phyloP scores from a whole-genome alignment of 306 rosid genomes.

The Gastrolobium bilobum region DNA sequence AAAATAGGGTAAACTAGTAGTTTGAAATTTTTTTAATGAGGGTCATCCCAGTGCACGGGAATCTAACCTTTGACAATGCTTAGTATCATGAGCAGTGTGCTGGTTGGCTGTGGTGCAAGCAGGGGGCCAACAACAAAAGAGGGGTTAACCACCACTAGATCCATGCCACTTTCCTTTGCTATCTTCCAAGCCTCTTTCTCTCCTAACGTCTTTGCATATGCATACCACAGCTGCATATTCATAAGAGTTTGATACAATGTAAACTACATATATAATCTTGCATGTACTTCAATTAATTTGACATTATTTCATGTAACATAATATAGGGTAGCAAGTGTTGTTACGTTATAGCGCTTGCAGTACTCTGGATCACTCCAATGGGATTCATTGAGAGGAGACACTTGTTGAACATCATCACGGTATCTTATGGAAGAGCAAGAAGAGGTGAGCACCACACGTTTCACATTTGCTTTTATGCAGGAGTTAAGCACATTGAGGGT shows the following conservation, averaged over 20 bases:
- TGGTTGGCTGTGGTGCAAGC: conserved; percentile 84
- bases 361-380: conserved; percentile 84
- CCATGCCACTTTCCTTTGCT: conserved; percentile 67
- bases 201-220: conserved; percentile 79
- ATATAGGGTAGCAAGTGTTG: neutral
- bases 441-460: conserved; percentile 78
- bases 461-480: conserved; percentile 69
- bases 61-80: conserved; percentile 64
- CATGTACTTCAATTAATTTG: neutral
- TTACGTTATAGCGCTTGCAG: conserved; percentile 77
- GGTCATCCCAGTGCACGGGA: neutral
- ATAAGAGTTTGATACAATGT: conserved; percentile 13
- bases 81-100: conserved; percentile 68
- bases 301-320: neutral
- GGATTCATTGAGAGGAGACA: conserved; percentile 77
- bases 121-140: conserved; percentile 85
- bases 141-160: conserved; percentile 84
- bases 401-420: conserved; percentile 62
- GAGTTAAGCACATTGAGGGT: conserved; percentile 76
- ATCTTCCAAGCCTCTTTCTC: conserved; percentile 86
- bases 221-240: conserved; percentile 83
- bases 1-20: too few species aligned
- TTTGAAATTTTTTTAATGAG: too few species aligned
- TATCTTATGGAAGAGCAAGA: conserved; percentile 89
- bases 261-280: neutral